Base-by-base conservation (phyloP, 257 asterid genomes). In the Gentiana macrophylla region DNA sequence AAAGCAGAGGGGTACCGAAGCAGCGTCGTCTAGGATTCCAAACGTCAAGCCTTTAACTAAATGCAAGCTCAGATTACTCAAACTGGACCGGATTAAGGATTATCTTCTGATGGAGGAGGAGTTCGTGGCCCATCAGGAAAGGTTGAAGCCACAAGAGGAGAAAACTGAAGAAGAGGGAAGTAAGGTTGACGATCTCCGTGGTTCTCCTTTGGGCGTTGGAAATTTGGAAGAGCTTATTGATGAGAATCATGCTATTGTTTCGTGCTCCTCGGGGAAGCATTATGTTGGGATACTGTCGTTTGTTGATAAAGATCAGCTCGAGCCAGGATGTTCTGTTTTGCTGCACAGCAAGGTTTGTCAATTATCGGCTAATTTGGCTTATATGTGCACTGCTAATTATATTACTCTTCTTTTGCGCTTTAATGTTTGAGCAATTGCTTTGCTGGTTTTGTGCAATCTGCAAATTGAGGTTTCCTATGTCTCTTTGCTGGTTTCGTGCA, bases 181-280 rank as follows among this genome's bases (percentile, higher is more conserved):
- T 3, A 89, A 84, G 70, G 97, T 89, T 36, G 97, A 89, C 32
- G 95, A 85, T 59, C 65, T 89, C 50, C 68, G 95, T 3, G 97
- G 95, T n/a, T 75, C 95, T 33, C 97, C 97, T 13, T 85, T 89
- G 97, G 85, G 97, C 38, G 95, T 85, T n/a, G 97, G 95, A 6
- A 89, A 79, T 62, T 59, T 89, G 57, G 97, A 89, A 77, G 97
- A 85, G 77, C 68, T 89, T 48, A 89, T 89, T 64, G 97, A 89
- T 71, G 97, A 89, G 94, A 89, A 81, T 58, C 97, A 83, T 69
- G 93, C 95, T 13, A 83, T 86, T 38, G 93, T 86, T 48, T 83
- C 92, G 7, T 81, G 87, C 33, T 81, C 95, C 12, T 95, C 86
- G 0, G 97, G 97, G 32, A 95, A 89, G 68, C 86, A 89, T 53